phyloP scores from a whole-genome alignment of 2,329 filamentous ascomycete species.

The Ophiobolus disseminans region DNA sequence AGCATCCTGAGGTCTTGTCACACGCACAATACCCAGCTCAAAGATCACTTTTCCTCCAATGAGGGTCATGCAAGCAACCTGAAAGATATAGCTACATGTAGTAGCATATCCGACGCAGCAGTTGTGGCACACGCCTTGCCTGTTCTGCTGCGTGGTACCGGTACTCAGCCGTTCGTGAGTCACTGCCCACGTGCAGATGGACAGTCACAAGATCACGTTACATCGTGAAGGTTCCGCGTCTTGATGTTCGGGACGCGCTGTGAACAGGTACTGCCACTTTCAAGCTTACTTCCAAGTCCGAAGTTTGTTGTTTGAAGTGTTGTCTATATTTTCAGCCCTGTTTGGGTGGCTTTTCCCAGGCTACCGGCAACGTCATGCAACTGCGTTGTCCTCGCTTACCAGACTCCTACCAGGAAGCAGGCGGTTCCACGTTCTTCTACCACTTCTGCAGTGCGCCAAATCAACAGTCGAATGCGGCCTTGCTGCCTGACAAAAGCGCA shows the following conservation, averaged over 20 bases:
- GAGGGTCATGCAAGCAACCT: too few species aligned
- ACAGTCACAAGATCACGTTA: background rate
- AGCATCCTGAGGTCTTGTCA: too few species aligned
- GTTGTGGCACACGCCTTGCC: too few species aligned
- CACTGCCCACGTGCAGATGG: background rate
- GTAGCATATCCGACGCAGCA: too few species aligned
- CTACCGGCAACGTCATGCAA: constrained; percentile 16
- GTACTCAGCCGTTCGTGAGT: background rate
- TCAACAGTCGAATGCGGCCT: constrained; percentile 25
- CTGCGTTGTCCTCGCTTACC: constrained; percentile 25
- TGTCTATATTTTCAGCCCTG: too few species aligned
- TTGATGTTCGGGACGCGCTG: background rate
- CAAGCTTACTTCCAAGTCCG: background rate
- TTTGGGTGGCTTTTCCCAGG: background rate
- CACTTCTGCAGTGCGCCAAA: constrained; percentile 17
- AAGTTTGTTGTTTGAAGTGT: too few species aligned
- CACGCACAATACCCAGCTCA: too few species aligned
- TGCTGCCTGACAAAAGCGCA: constrained; percentile 25
- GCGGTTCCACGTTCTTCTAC: constrained; percentile 25
- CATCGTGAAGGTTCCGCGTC: background rate
- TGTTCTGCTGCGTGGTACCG: too few species aligned
- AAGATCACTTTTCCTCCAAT: too few species aligned
- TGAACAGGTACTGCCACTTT: background rate
- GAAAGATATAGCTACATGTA: too few species aligned
- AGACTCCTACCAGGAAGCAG: constrained; percentile 3